These are phyloP conservation scores for Rhizopus microsporus DNA, from an alignment of 371 early-diverging fungal species.

Conservation along the genomic window DNA sequence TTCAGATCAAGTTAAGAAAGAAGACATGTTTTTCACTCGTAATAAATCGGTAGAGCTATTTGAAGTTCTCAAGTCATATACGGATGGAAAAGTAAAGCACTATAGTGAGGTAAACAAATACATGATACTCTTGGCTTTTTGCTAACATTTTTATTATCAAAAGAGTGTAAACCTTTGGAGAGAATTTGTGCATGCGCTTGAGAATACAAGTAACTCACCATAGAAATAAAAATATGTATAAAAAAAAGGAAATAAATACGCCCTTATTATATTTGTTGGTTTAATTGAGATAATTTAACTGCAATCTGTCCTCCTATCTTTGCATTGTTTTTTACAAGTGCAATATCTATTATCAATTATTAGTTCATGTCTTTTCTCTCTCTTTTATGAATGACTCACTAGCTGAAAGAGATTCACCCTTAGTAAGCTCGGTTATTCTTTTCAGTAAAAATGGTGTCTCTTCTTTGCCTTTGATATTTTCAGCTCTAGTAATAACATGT, in stretches of 20 bases:
- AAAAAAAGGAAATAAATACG: too few species aligned
- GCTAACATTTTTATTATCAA: conserved; percentile 1
- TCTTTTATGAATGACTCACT: conserved; percentile 51
- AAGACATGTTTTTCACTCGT: conserved; percentile 75
- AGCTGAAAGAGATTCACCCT: conserved; percentile 78
- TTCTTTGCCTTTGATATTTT: conserved; percentile 79
- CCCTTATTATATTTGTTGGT: not conserved
- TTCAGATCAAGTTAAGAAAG: conserved; percentile 78
- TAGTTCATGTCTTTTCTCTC: not conserved
- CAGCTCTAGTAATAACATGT: conserved; percentile 29
- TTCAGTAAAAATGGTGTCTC: conserved; percentile 89
- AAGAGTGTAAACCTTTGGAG: conserved; percentile 67
- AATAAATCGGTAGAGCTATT: conserved; percentile 84
- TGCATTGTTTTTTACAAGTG: conserved; percentile 91
- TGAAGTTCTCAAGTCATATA: conserved; percentile 69
- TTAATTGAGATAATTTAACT: conserved; percentile 15
- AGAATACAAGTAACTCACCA: conserved; percentile 12
- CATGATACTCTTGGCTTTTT: not conserved
- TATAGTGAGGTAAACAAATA: conserved; percentile 65
- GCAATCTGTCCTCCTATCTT: conserved; percentile 81
- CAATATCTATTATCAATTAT: conserved; percentile 65
- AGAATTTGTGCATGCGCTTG: conserved; percentile 63
- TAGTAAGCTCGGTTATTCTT: conserved; percentile 77
- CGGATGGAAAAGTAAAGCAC: conserved; percentile 77
- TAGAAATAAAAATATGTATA: too few species aligned